A percentile compares a stretch with the other conserved stretches of the same genome.
These are phyloP conservation scores for Martiniozyma abietophila DNA, from an alignment of 805 yeast genomes.

Conservation along the genomic window DNA sequence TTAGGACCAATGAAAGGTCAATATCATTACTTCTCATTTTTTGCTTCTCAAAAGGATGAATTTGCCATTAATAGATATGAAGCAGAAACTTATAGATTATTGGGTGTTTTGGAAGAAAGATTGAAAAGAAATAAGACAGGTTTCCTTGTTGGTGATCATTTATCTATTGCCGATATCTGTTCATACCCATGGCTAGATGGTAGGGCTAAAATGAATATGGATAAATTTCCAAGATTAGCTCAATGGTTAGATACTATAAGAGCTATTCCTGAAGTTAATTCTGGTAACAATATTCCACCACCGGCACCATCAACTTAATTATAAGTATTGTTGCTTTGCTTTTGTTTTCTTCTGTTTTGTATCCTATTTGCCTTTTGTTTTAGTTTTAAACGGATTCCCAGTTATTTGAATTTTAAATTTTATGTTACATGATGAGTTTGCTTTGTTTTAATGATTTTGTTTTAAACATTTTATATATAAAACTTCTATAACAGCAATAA, in stretches of 20 bases:
- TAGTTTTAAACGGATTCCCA: neutral
- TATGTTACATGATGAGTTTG: too few species aligned
- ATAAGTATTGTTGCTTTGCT: neutral
- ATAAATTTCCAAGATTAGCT: conserved; percentile 30
- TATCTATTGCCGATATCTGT: conserved; percentile 51
- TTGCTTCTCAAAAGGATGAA: conserved; percentile 42
- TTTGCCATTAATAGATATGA: conserved; percentile 45
- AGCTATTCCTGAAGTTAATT: conserved; percentile 26
- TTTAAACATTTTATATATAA: too few species aligned
- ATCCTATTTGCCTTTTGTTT: neutral
- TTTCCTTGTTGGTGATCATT: conserved; percentile 50
- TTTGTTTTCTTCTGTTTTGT: neutral
- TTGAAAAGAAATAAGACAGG: conserved; percentile 39
- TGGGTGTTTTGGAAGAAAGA: conserved; percentile 44
- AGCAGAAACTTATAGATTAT: conserved; percentile 43
- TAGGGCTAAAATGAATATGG: conserved; percentile 12
- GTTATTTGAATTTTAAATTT: neutral
- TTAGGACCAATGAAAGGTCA: conserved; percentile 61
- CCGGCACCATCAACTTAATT: neutral
- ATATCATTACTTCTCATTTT: conserved; percentile 36
- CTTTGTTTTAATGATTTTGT: too few species aligned
- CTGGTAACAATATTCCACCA: conserved; percentile 21
- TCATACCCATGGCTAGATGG: conserved; percentile 37
- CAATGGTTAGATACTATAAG: conserved; percentile 32
- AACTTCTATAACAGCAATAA: too few species aligned